Evolutionary conservation across 768 basidiomycete species (phyloP).

Genomic region (Mycena vitilis): DNA sequence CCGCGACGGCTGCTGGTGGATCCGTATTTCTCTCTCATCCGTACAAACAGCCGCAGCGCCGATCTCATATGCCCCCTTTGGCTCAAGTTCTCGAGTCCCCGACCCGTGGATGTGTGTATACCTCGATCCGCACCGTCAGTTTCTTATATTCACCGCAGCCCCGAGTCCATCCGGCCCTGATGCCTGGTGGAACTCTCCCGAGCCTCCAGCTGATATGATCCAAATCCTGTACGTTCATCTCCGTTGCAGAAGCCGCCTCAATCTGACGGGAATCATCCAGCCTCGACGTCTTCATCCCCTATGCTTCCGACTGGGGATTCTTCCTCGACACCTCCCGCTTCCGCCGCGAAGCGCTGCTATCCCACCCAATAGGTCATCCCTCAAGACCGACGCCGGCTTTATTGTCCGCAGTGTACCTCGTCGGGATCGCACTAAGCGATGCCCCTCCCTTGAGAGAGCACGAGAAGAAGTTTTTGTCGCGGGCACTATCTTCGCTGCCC

Average conservation of each 20-base stretch:
- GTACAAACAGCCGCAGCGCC: slow-evolving; percentile 33
- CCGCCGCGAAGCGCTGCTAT: slow-evolving; percentile 40
- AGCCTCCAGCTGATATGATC: slow-evolving; percentile 9
- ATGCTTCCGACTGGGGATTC: slow-evolving; percentile 55
- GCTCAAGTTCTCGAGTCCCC: not conserved
- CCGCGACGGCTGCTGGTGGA: slow-evolving; percentile 16
- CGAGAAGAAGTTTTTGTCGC: slow-evolving; percentile 45
- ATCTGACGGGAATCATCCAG: slow-evolving; percentile 1
- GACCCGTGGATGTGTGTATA: not conserved
- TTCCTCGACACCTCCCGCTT: slow-evolving; percentile 59
- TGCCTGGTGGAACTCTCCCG: slow-evolving; percentile 18
- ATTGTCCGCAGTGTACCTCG: slow-evolving; percentile 42
- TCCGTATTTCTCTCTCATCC: slow-evolving; percentile 42
- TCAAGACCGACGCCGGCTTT: slow-evolving; percentile 40
- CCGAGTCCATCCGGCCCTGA: not conserved
- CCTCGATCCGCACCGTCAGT: too few relatives aligned
- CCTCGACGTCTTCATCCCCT: slow-evolving; percentile 46
- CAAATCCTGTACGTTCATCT: slow-evolving; percentile 10
- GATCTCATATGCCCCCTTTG: not conserved
- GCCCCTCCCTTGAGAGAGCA: slow-evolving; percentile 14
- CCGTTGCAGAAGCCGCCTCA: not conserved
- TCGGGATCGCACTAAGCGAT: slow-evolving; percentile 22
- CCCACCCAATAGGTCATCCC: slow-evolving; percentile 38
- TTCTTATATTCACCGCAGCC: too few relatives aligned
- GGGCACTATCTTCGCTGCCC: slow-evolving; percentile 41